Conservation (phyloP, 2,329 filamentous ascomycete species). For the Stachybotrys chlorohalonatus region DNA sequence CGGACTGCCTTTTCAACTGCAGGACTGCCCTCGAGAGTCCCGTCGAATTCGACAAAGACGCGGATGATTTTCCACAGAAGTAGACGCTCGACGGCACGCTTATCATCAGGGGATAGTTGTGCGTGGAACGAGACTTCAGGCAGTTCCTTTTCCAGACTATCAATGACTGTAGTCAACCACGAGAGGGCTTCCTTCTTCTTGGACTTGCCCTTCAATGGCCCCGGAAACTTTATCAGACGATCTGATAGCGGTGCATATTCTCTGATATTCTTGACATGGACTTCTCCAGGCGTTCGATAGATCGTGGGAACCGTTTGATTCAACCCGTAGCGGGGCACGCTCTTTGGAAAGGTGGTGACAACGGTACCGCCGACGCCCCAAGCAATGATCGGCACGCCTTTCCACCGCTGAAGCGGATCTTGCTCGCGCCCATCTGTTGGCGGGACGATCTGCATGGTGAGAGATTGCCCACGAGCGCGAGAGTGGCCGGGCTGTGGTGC, state of each 20-base stretch:
- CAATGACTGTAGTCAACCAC: slow-evolving; percentile 75
- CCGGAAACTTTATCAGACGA: slow-evolving; percentile 72
- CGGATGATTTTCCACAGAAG: slow-evolving; percentile 82
- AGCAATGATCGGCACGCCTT: slow-evolving; percentile 73
- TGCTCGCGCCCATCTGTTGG: slow-evolving; percentile 58
- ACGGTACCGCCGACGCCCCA: slow-evolving; percentile 84
- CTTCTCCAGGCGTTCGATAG: slow-evolving; percentile 71
- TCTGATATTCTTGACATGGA: slow-evolving; percentile 68
- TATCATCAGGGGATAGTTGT: slow-evolving; percentile 50
- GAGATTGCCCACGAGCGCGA: slow-evolving; percentile 42
- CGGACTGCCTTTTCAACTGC: slow-evolving; percentile 67
- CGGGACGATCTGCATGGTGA: slow-evolving; percentile 47
- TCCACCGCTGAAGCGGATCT: slow-evolving; percentile 84
- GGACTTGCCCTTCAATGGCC: slow-evolving; percentile 76
- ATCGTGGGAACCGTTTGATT: slow-evolving; percentile 67
- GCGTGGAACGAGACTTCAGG: slow-evolving; percentile 40
- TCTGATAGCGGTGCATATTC: slow-evolving; percentile 65
- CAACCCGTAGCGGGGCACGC: slow-evolving; percentile 76
- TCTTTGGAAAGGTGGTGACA: slow-evolving; percentile 79
- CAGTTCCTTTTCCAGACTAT: slow-evolving; percentile 54
- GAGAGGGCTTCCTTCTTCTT: slow-evolving; percentile 89
- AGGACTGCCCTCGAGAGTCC: slow-evolving; percentile 63
- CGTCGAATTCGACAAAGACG: slow-evolving; percentile 79
- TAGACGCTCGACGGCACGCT: slow-evolving; percentile 68
- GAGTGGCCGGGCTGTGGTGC: slow-evolving; percentile 15